Conservation (phyloP, 129 eudicot genomes). For the Tanacetum coccineum region DNA sequence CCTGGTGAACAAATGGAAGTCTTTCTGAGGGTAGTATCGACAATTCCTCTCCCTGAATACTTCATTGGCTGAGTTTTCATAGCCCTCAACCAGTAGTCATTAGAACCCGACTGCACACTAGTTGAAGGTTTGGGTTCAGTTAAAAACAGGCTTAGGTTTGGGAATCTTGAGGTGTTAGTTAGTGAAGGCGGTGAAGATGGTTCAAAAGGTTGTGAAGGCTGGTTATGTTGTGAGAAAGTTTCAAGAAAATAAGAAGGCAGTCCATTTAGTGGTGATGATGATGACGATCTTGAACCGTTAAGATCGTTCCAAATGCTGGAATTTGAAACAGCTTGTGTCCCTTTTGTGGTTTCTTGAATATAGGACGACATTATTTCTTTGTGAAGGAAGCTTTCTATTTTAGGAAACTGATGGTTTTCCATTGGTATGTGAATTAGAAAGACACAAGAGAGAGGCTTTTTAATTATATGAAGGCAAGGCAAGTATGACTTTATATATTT, state of each 20-base stretch:
- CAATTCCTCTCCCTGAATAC: conserved; percentile 30
- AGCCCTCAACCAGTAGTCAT: conserved; percentile 47
- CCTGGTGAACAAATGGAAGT: conserved; percentile 33
- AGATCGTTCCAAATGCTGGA: conserved; percentile 27
- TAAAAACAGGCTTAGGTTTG: conserved; percentile 37
- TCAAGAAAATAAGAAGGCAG: conserved; percentile 56
- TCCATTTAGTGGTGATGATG: conserved; percentile 9
- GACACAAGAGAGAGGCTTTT: conserved; percentile 19
- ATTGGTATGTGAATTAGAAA: conserved; percentile 32
- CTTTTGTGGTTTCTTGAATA: conserved; percentile 26
- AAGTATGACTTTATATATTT: conserved; percentile 30
- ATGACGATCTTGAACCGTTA: conserved; percentile 25
- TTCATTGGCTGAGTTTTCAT: conserved; percentile 80
- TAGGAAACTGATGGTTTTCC: conserved; percentile 52
- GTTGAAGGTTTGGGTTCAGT: conserved; percentile 29
- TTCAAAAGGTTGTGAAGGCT: conserved; percentile 18
- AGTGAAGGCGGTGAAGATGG: conserved; percentile 19
- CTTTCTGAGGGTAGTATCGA: conserved; percentile 23
- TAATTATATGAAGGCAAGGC: conserved; percentile 24
- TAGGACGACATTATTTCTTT: conserved; percentile 30
- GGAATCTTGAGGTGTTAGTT: conserved; percentile 24
- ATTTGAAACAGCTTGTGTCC: conserved; percentile 24
- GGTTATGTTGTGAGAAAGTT: conserved; percentile 35
- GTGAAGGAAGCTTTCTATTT: conserved; percentile 43
- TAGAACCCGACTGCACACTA: conserved; percentile 25